These are phyloP conservation scores for Venturia nashicola DNA, from an alignment of 2,329 filamentous ascomycete genomes.

Conservation along the genomic window DNA sequence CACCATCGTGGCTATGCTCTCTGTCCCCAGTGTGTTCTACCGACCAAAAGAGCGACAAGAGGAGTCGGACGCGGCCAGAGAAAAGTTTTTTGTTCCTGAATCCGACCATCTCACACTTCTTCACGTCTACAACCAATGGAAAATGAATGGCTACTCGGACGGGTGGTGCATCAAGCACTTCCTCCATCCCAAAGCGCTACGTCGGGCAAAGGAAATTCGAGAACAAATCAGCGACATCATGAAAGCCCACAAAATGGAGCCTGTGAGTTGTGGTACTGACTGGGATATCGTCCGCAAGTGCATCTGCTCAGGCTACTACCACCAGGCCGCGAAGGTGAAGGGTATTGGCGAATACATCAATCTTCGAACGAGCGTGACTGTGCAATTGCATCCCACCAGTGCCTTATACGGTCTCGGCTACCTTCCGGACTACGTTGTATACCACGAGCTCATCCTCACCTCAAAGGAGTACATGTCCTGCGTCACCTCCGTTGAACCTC, in stretches of 20 bases:
- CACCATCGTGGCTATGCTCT: conserved; percentile 96
- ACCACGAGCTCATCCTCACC: conserved; percentile 94
- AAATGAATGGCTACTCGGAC: conserved; percentile 77
- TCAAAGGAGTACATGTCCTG: conserved; percentile 97
- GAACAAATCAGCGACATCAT: conserved; percentile 93
- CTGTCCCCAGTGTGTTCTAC: conserved; percentile 93
- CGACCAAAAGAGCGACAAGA: conserved; percentile 93
- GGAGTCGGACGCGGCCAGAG: conserved; percentile 85
- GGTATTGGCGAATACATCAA: conserved; percentile 98
- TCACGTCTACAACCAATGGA: conserved; percentile 94
- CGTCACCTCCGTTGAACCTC: conserved; percentile 88
- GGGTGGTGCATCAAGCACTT: conserved; percentile 91
- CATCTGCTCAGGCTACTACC: conserved; percentile 96
- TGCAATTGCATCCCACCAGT: conserved; percentile 88
- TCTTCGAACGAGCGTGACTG: conserved; percentile 81
- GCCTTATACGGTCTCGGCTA: conserved; percentile 88
- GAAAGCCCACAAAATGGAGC: conserved; percentile 79
- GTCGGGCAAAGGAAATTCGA: conserved; percentile 83
- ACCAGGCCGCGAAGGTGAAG: conserved; percentile 91
- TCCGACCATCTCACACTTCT: conserved; percentile 93
- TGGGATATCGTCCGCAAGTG: conserved; percentile 94
- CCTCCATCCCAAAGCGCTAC: conserved; percentile 84
- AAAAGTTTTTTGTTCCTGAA: conserved; percentile 98
- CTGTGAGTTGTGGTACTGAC: conserved; percentile 85
- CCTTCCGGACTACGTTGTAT: conserved; percentile 91